A percentile compares a stretch with the other conserved stretches of the same genome.
phyloP scores from a whole-genome alignment of 2,329 filamentous ascomycete genomes.

The Fusarium sambucinum region DNA sequence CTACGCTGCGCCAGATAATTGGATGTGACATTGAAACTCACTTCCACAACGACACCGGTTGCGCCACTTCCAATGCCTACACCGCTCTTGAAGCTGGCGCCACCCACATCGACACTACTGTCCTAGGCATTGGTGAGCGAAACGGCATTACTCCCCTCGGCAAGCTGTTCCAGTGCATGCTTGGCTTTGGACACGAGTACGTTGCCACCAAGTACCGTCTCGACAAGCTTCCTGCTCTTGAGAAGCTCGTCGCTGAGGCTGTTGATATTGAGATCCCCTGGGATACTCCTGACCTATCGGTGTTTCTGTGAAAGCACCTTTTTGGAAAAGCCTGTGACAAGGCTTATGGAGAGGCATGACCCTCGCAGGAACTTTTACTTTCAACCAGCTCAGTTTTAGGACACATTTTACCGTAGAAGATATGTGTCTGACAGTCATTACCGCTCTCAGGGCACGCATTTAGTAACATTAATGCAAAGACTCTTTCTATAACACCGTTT shows the following conservation, averaged over 20 bases:
- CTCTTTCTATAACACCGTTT: background rate
- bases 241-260: slow-evolving; percentile 84
- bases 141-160: slow-evolving; percentile 79
- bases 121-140: slow-evolving; percentile 62
- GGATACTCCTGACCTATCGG: slow-evolving; percentile 26
- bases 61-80: slow-evolving; percentile 89
- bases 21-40: slow-evolving; percentile 72
- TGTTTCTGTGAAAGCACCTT: slow-evolving; percentile 4
- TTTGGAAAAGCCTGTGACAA: slow-evolving; percentile 11
- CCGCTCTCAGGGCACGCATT: slow-evolving; percentile 1
- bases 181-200: slow-evolving; percentile 74
- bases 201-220: slow-evolving; percentile 91
- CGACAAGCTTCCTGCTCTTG: slow-evolving; percentile 87
- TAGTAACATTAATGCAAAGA: background rate
- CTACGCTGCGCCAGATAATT: slow-evolving; percentile 75
- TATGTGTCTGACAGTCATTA: slow-evolving; percentile 17
- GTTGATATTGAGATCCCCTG: slow-evolving; percentile 28
- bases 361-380: slow-evolving; percentile 15
- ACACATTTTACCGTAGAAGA: slow-evolving; percentile 10
- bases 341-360: slow-evolving; percentile 12
- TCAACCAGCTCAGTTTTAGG: slow-evolving; percentile 14
- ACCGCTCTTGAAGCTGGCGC: slow-evolving; percentile 90
- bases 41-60: slow-evolving; percentile 89
- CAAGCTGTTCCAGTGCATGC: slow-evolving; percentile 30
- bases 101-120: slow-evolving; percentile 84